A percentile compares a stretch with the other conserved stretches of the same genome.
Evolutionary conservation across 805 yeast genomes (phyloP).

Genomic region (Lachancea waltii): DNA sequence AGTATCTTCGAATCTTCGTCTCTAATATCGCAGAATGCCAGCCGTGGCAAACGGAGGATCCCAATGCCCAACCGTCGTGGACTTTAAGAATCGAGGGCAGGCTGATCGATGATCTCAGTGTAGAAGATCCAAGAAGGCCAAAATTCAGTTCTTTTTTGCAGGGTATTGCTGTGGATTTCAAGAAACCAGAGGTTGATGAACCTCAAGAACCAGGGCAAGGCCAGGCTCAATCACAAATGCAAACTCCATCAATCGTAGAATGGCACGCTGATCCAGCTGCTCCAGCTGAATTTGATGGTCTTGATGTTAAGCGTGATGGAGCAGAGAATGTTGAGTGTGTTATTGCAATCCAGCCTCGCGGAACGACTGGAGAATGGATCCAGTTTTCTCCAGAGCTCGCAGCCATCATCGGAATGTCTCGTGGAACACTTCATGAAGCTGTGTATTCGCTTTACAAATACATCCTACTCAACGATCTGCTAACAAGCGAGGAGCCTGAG

Average conservation of each 20-base stretch:
- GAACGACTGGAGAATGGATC: constrained; percentile 58
- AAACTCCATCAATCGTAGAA: constrained; percentile 44
- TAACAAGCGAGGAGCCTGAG: constrained; percentile 19
- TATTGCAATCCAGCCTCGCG: constrained; percentile 76
- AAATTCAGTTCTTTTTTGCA: constrained; percentile 76
- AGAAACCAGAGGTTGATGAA: constrained; percentile 10
- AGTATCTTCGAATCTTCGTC: constrained; percentile 70
- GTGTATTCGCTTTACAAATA: constrained; percentile 78
- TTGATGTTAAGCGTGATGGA: constrained; percentile 82
- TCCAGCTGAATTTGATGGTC: constrained; percentile 70
- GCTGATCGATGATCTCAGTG: constrained; percentile 46
- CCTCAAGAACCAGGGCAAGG: neutral
- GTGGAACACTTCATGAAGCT: constrained; percentile 81
- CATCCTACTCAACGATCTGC: constrained; percentile 58
- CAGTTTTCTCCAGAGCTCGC: constrained; percentile 58
- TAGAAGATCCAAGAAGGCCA: constrained; percentile 43
- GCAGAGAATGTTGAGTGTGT: constrained; percentile 54
- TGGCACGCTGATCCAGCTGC: constrained; percentile 73
- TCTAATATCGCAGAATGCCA: constrained; percentile 81
- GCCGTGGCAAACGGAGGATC: constrained; percentile 62
- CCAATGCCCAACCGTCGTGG: constrained; percentile 54
- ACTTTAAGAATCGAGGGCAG: constrained; percentile 86
- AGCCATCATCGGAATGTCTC: constrained; percentile 64
- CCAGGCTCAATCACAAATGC: constrained; percentile 16
- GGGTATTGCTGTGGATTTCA: constrained; percentile 76